Evolutionary conservation across 1,284 basidiomycete species (phyloP).

Genomic region (Porogramme epimiltina): DNA sequence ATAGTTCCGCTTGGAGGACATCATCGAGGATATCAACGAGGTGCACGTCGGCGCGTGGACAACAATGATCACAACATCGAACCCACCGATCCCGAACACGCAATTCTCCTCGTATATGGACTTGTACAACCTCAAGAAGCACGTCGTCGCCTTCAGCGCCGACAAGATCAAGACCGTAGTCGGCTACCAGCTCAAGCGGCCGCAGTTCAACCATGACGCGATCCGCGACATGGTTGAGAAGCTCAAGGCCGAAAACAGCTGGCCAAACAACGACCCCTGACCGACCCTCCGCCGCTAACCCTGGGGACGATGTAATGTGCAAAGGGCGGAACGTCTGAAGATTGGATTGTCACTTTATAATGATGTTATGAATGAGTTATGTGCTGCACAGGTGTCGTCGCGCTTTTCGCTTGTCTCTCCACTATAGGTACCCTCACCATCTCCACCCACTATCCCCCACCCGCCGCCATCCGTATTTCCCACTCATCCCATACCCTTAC

Average conservation of each 20-base stretch:
- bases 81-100: conserved; percentile 75
- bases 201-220: conserved; percentile 63
- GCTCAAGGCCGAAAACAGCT: conserved; percentile 75
- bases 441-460: conserved; percentile 6
- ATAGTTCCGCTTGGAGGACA: conserved; percentile 63
- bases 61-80: conserved; percentile 75
- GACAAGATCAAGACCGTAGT: conserved; percentile 73
- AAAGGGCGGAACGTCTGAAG: conserved; percentile 19
- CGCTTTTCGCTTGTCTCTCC: neutral
- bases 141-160: conserved; percentile 65
- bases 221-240: conserved; percentile 77
- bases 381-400: conserved; percentile 12
- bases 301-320: neutral
- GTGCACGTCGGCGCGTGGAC: conserved; percentile 86
- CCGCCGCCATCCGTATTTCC: too few relatives aligned
- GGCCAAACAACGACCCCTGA: conserved; percentile 53
- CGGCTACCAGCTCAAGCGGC: conserved; percentile 69
- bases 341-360: conserved; percentile 15
- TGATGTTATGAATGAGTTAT: conserved; percentile 27
- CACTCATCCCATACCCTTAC: conserved; percentile 14
- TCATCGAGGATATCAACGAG: conserved; percentile 88
- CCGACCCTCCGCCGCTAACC: neutral
- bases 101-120: conserved; percentile 86
- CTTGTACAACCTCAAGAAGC: conserved; percentile 69
- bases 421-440: conserved; percentile 5